Evolutionary conservation across 2,329 filamentous ascomycete genomes (phyloP).

Genomic region (Colletotrichum noveboracense): DNA sequence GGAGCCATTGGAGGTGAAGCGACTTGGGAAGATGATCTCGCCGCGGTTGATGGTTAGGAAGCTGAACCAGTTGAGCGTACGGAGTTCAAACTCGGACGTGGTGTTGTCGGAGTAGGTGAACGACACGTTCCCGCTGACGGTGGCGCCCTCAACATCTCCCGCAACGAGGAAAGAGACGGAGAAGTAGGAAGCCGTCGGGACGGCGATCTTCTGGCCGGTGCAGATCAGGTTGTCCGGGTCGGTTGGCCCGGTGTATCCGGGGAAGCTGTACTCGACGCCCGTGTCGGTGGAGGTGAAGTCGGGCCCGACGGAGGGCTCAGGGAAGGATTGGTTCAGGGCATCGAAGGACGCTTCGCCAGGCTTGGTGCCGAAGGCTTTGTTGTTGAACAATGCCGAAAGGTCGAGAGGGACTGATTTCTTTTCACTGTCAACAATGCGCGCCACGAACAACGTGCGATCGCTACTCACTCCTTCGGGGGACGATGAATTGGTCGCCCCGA

Average conservation of each 20-base stretch:
- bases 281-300: conserved; percentile 44
- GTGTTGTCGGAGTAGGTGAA: conserved; percentile 47
- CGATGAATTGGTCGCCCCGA: neutral
- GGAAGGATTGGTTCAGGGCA: conserved; percentile 44
- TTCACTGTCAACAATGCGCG: neutral
- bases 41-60: conserved; percentile 50
- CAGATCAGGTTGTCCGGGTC: conserved; percentile 51
- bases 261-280: conserved; percentile 46
- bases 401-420: neutral
- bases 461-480: neutral
- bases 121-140: conserved; percentile 43
- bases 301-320: conserved; percentile 33
- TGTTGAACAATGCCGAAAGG: conserved; percentile 40
- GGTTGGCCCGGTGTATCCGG: conserved; percentile 39
- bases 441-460: accelerated
- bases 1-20: conserved; percentile 42
- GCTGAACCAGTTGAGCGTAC: conserved; percentile 47
- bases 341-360: conserved; percentile 53
- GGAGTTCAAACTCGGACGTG: conserved; percentile 43
- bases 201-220: conserved; percentile 40
- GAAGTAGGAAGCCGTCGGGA: conserved; percentile 40
- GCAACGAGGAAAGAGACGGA: conserved; percentile 48
- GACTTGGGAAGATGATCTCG: conserved; percentile 47
- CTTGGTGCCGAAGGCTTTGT: conserved; percentile 49
- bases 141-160: conserved; percentile 43